phyloP scores from a whole-genome alignment of 2,329 filamentous ascomycete genomes.

The Pseudogymnoascus sp. region DNA sequence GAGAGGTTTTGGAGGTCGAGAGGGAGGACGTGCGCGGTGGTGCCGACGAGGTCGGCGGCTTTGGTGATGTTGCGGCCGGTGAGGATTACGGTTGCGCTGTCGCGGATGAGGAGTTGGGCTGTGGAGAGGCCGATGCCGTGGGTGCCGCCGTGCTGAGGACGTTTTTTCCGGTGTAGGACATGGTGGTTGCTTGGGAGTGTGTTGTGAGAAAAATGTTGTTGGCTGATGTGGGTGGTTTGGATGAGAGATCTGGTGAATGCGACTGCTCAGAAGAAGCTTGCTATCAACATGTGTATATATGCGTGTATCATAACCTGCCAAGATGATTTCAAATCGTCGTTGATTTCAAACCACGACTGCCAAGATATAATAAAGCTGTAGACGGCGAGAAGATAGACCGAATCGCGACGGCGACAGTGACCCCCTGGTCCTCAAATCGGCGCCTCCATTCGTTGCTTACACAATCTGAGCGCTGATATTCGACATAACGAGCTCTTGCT shows the following conservation, averaged over 20 bases:
- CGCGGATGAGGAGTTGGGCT: slow-evolving; percentile 50
- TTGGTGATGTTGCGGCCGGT: not conserved
- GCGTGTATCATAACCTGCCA: not conserved
- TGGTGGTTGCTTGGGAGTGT: not conserved
- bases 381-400: not conserved
- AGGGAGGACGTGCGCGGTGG: not conserved
- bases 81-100: slow-evolving; percentile 51
- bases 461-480: not conserved
- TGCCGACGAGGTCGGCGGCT: not conserved
- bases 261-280: not conserved
- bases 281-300: not conserved
- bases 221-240: not conserved
- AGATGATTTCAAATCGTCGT: not conserved
- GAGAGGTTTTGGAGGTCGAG: not conserved
- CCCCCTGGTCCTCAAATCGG: not conserved
- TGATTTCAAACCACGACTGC: not conserved
- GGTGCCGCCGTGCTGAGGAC: slow-evolving; percentile 56
- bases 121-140: slow-evolving; percentile 57
- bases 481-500: not conserved
- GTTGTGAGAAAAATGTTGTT: not conserved
- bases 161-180: slow-evolving; percentile 26
- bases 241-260: not conserved
- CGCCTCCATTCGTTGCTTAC: not conserved
- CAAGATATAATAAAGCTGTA: not conserved
- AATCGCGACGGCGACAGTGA: not conserved